Base-by-base conservation (phyloP, 2,329 filamentous ascomycete species). In the Colletotrichum scovillei region DNA sequence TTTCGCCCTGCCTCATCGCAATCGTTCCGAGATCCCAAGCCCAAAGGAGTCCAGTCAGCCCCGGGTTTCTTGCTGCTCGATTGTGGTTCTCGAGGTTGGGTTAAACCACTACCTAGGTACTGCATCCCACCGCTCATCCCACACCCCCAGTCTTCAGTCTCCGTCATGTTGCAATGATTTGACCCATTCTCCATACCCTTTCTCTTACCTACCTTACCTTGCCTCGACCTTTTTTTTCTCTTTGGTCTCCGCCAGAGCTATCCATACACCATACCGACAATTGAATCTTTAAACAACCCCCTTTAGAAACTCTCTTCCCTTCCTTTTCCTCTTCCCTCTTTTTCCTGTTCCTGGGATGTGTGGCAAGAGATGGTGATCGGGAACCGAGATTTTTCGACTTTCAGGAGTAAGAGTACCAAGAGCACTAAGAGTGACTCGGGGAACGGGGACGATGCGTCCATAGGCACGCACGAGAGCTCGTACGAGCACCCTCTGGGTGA, bases 301-400 rank as follows among this genome's bases (percentile, higher is more conserved):
- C 16, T 46, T 59, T 64, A 42, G 32, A 59, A 49, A n/a, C 42
- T 49, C 42, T 55, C 28, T 32, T 38, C 63, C 35, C 22, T n/a
- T 38, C 67, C 53, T 49, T 65, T 38, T 28, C 32, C 24, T n/a
- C n/a, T 46, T 22, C 38, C 66, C 46, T 60, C 60, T 70, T 46
- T 26, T 56, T 70, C 60, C 26, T 70, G 46, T 57, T 65, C 32
- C 60, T 73, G 70, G 70, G 70, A 73, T 73, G 70, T 73, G 70
- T 66, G 67, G 70, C 70, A 73, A 73, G 70, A 73, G 70, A 73
- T 73, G 70, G 70, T 73, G 70, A 73, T 73, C 70, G 70, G 70
- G 70, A 73, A 73, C 59, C 67, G 60, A 56, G 70, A 73, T 38
- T 73, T 73, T 65, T 65, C 70, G 46, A 73, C 42, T 57, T 73